Percentiles rank a stretch among this genome's conserved stretches.
Evolutionary conservation across 1,284 basidiomycete genomes (phyloP).

Genomic region (Microbotryum saponariae): DNA sequence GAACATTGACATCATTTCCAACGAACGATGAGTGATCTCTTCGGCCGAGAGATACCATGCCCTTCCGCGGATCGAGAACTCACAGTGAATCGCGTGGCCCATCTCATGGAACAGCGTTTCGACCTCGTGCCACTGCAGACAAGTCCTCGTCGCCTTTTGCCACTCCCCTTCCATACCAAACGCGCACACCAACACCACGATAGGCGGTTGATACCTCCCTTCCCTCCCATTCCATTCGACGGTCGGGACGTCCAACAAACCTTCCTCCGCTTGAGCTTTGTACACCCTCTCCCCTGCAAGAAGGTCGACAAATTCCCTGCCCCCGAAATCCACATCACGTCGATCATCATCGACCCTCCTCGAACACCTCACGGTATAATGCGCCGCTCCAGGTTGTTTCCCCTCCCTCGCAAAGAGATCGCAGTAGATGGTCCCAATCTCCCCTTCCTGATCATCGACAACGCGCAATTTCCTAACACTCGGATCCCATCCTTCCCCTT

Average conservation of each 20-base stretch:
- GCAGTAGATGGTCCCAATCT: conserved; percentile 89
- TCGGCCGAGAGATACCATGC: too few relatives aligned
- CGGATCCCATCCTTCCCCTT: conserved; percentile 85
- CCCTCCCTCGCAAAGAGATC: conserved; percentile 80
- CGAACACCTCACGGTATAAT: conserved; percentile 95
- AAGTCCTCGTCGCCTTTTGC: conserved; percentile 44
- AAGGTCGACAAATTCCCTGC: conserved; percentile 40
- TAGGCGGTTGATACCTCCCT: conserved; percentile 75
- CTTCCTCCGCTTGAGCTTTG: conserved; percentile 34
- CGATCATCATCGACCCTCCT: conserved; percentile 87
- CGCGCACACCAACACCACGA: conserved; percentile 86
- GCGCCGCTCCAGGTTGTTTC: conserved; percentile 85
- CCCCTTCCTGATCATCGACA: conserved; percentile 71
- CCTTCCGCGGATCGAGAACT: conserved; percentile 42
- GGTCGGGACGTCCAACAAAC: conserved; percentile 20
- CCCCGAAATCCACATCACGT: conserved; percentile 53
- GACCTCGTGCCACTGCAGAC: conserved; percentile 88
- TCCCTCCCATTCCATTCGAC: conserved; percentile 50
- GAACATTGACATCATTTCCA: background rate
- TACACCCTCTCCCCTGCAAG: conserved; percentile 35
- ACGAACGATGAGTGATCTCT: background rate
- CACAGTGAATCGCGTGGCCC: conserved; percentile 98
- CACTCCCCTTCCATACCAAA: conserved; percentile 61
- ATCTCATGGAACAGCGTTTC: conserved; percentile 96
- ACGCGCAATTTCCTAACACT: conserved; percentile 83